Evolutionary conservation across 108 stramenopile genomes (phyloP), one percentile per base, ranked within the genome.

Genomic region (Conticribra guillardii): DNA sequence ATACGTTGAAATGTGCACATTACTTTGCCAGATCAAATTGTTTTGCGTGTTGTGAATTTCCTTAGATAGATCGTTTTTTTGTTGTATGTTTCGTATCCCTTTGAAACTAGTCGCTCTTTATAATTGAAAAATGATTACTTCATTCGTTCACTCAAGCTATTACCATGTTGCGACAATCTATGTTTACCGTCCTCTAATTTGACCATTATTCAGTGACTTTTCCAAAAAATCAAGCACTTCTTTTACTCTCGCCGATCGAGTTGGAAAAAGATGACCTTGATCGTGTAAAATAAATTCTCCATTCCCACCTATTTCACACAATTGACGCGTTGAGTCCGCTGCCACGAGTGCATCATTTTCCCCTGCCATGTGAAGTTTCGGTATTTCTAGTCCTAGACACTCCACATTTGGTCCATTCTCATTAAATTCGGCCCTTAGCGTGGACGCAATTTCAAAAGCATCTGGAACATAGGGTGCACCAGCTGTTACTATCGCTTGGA

Each of bases 231-330:
- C 84, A n/a, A 88, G 64, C 58, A 90, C 71, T 37, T 76, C 60
- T 28, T 83, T 76, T 28, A 88, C 87, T 19, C 70, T 54, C 19
- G 57, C 82, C 9, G 85, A 85, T 71, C 80, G 68, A 4, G 89
- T 90, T 0, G 89, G 89, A 47, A 90, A 90, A 19, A 90, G 51
- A 61, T 90, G 89, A 17, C 89, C 89, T 55, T 88, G 82, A 45
- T 88, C 89, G 55, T 90, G 89, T 24, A 84, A 18, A 37, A 84
- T 45, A 3, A 90, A 54, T 9, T 34, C 50, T 9, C 89, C 89
- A 60, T 80, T 88, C n/a, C 89, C 89, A 19, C 85, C 89, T 17
- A 31, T 51, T 15, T 80, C 70, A 62, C 82, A 79, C 3, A 90
- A 60, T 22, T 61, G 47, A 52, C 64, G 21, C 7, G 83, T 82